phyloP scores from a whole-genome alignment of 2,329 filamentous ascomycete genomes.

The Coniochaeta hoffmannii region DNA sequence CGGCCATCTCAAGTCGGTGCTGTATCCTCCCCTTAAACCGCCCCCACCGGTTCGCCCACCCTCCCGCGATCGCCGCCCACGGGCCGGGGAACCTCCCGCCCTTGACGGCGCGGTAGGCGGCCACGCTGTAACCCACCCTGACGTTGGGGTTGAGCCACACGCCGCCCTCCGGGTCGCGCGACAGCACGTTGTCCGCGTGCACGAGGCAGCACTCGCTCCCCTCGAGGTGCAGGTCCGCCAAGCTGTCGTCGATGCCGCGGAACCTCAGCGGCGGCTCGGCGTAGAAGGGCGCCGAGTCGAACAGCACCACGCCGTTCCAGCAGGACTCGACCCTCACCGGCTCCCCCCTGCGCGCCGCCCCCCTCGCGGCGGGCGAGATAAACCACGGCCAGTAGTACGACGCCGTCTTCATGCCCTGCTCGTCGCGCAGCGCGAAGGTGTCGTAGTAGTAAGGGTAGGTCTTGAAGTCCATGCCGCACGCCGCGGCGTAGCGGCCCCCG shows the following conservation, averaged over 20 bases:
- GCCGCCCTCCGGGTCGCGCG: conserved; percentile 33
- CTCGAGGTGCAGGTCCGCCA: conserved; percentile 58
- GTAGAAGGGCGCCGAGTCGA: conserved; percentile 39
- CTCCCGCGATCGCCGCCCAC: conserved; percentile 40
- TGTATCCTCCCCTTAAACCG: conserved; percentile 36
- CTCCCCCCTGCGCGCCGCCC: conserved; percentile 38
- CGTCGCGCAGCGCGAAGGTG: conserved; percentile 53
- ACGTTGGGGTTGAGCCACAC: conserved; percentile 65
- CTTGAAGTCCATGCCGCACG: conserved; percentile 53
- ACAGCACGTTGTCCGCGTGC: conserved; percentile 61
- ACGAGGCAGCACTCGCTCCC: conserved; percentile 76
- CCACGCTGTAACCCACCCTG: conserved; percentile 54
- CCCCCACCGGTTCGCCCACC: conserved; percentile 51
- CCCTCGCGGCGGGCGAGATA: conserved; percentile 28
- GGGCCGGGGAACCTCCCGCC: conserved; percentile 37
- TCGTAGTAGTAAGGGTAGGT: conserved; percentile 49
- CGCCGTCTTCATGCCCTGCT: conserved; percentile 40
- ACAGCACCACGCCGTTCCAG: conserved; percentile 57
- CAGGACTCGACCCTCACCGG: conserved; percentile 57
- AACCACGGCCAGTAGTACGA: conserved; percentile 55
- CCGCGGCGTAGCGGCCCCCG: conserved; percentile 48
- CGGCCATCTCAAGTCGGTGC: conserved; percentile 25
- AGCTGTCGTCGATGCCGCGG: conserved; percentile 54
- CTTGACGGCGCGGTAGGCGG: conserved; percentile 44
- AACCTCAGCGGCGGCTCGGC: conserved; percentile 41